Evolutionary conservation across 2,329 filamentous ascomycete species (phyloP).

Genomic region (Exophiala calicioides): DNA sequence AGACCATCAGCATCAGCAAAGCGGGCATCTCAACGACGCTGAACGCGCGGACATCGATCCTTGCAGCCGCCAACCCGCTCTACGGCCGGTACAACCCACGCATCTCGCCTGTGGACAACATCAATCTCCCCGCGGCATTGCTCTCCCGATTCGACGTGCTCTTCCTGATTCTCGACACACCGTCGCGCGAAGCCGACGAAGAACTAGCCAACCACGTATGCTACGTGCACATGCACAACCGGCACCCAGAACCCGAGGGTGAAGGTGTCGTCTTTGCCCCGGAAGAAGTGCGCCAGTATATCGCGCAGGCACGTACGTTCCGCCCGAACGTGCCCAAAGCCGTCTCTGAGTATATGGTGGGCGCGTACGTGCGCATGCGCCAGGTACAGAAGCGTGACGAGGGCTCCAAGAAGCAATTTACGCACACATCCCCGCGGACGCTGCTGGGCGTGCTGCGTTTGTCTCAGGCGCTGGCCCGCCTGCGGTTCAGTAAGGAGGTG

Average conservation of each 20-base stretch:
- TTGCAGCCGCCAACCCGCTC: constrained; percentile 93
- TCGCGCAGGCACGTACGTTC: constrained; percentile 87
- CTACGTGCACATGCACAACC: constrained; percentile 95
- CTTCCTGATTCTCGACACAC: constrained; percentile 94
- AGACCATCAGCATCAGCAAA: constrained; percentile 82
- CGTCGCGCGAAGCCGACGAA: constrained; percentile 83
- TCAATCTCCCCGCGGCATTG: constrained; percentile 95
- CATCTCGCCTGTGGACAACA: constrained; percentile 96
- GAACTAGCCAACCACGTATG: constrained; percentile 94
- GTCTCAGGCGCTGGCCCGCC: constrained; percentile 86
- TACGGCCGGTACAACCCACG: constrained; percentile 98
- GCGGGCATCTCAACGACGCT: constrained; percentile 95
- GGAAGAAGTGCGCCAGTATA: constrained; percentile 91
- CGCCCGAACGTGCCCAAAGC: constrained; percentile 80
- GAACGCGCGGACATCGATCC: constrained; percentile 92
- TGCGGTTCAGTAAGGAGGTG: constrained; percentile 83
- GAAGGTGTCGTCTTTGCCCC: constrained; percentile 80
- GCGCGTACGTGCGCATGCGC: constrained; percentile 92
- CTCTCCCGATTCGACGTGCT: constrained; percentile 96
- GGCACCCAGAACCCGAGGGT: constrained; percentile 75
- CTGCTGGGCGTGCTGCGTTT: constrained; percentile 90
- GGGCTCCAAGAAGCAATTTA: constrained; percentile 86
- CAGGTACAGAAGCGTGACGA: constrained; percentile 91
- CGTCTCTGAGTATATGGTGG: constrained; percentile 94
- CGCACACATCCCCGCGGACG: constrained; percentile 90